Conservation (phyloP, 768 basidiomycete species). For the Rhodocollybia butyracea region DNA sequence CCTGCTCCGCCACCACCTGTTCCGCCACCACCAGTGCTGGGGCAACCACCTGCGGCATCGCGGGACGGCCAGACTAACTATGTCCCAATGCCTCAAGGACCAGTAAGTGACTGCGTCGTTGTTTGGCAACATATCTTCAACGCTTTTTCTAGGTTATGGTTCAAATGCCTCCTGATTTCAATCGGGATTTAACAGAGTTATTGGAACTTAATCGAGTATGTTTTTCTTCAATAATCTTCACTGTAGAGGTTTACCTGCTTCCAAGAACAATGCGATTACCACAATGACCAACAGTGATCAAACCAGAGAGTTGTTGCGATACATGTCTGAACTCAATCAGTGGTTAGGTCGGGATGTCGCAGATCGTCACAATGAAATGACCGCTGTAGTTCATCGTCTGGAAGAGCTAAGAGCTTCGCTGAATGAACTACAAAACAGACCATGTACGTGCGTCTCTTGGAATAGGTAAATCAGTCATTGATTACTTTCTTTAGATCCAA, state of each 20-base stretch:
- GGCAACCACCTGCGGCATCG: slow-evolving; percentile 17
- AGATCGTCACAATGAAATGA: slow-evolving; percentile 74
- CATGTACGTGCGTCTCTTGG: background rate
- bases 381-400: slow-evolving; percentile 47
- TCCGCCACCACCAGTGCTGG: slow-evolving; percentile 23
- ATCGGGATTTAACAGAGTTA: slow-evolving; percentile 39
- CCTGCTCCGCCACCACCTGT: slow-evolving; percentile 3
- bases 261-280: slow-evolving; percentile 71
- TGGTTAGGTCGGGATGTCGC: slow-evolving; percentile 80
- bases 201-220: slow-evolving; percentile 66
- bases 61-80: slow-evolving; percentile 29
- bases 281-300: slow-evolving; percentile 76
- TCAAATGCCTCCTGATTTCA: slow-evolving; percentile 59
- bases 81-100: slow-evolving; percentile 47
- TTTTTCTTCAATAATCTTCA: slow-evolving; percentile 7
- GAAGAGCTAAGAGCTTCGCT: slow-evolving; percentile 38
- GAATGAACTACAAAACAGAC: slow-evolving; percentile 1
- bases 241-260: slow-evolving; percentile 6
- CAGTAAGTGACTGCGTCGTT: slow-evolving; percentile 36
- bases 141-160: slow-evolving; percentile 46
- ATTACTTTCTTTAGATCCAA: background rate
- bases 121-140: background rate
- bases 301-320: slow-evolving; percentile 76
- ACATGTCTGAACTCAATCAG: slow-evolving; percentile 71
- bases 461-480: background rate